Percentiles rank a stretch among this genome's conserved stretches.
phyloP scores from a whole-genome alignment of 805 yeast species.

The Candida tibetensis region DNA sequence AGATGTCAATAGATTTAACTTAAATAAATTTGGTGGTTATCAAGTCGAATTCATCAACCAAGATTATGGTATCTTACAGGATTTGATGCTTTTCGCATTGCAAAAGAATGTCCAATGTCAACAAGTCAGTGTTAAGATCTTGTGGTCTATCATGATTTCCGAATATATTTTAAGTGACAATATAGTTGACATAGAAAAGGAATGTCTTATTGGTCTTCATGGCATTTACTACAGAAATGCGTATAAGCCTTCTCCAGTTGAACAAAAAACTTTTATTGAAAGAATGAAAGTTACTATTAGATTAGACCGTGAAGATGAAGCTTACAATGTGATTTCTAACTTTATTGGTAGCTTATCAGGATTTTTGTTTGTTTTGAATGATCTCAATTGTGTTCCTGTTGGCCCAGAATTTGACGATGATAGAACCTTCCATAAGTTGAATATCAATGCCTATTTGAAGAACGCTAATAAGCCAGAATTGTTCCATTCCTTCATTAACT shows the following conservation, averaged over 20 bases:
- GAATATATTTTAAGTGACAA: slow-evolving; percentile 60
- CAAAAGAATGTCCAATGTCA: slow-evolving; percentile 64
- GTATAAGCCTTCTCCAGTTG: slow-evolving; percentile 54
- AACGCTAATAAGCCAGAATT: slow-evolving; percentile 77
- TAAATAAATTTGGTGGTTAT: slow-evolving; percentile 63
- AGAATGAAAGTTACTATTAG: slow-evolving; percentile 48
- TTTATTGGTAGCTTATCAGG: slow-evolving; percentile 56
- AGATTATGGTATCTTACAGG: slow-evolving; percentile 60
- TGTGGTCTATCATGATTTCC: slow-evolving; percentile 71
- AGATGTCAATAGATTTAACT: slow-evolving; percentile 55
- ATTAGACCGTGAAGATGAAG: slow-evolving; percentile 64
- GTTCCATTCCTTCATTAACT: slow-evolving; percentile 74
- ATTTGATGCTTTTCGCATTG: slow-evolving; percentile 63
- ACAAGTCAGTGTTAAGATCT: slow-evolving; percentile 57
- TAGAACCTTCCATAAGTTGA: slow-evolving; percentile 73
- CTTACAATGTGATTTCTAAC: slow-evolving; percentile 47
- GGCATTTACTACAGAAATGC: slow-evolving; percentile 57
- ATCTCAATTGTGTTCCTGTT: slow-evolving; percentile 69
- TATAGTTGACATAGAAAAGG: slow-evolving; percentile 59
- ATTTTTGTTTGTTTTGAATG: slow-evolving; percentile 62
- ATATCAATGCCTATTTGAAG: slow-evolving; percentile 71
- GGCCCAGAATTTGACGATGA: slow-evolving; percentile 87
- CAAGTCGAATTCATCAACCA: slow-evolving; percentile 61
- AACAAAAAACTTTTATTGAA: slow-evolving; percentile 53
- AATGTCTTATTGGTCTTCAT: slow-evolving; percentile 60